Percentiles rank a stretch among this genome's conserved stretches.
Conservation (phyloP, 495 filamentous ascomycete genomes). For the Filosporella fistucella region DNA sequence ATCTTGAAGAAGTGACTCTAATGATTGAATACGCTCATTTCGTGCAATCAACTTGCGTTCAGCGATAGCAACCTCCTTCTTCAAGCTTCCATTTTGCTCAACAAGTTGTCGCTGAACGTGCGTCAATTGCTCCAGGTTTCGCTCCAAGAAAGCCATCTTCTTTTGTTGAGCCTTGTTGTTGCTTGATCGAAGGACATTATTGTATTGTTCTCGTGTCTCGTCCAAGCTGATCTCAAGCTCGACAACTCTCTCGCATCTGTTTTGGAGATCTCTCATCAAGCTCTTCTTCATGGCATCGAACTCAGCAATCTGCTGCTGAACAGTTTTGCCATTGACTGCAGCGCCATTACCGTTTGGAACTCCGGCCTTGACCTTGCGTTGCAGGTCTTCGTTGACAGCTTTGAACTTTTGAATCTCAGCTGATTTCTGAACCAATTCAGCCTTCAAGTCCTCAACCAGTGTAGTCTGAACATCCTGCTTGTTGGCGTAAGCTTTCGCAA, state of each 20-base stretch:
- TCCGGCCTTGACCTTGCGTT: constrained; percentile 59
- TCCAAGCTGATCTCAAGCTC: constrained; percentile 96
- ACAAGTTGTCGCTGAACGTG: constrained; percentile 96
- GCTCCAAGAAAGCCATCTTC: constrained; percentile 99
- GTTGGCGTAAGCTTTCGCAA: constrained; percentile 70
- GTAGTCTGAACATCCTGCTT: constrained; percentile 67
- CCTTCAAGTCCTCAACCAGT: constrained; percentile 66
- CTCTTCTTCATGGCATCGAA: constrained; percentile 99
- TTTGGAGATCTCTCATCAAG: constrained; percentile 96
- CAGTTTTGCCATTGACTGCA: constrained; percentile 75
- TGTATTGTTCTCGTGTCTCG: constrained; percentile 96
- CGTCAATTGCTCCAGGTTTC: constrained; percentile 95
- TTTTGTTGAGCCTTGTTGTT: constrained; percentile 99
- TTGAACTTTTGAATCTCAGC: constrained; percentile 76
- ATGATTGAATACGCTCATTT: constrained; percentile 91
- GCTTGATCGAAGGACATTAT: constrained; percentile 89
- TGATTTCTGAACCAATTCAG: constrained; percentile 63
- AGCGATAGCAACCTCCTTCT: constrained; percentile 98
- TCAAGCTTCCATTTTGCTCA: constrained; percentile 91
- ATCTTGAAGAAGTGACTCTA: constrained; percentile 90
- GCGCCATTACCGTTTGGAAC: constrained; percentile 49
- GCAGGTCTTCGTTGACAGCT: constrained; percentile 68
- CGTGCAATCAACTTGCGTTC: constrained; percentile 94
- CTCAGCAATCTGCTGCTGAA: constrained; percentile 95
- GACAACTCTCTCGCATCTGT: constrained; percentile 94